A percentile compares a stretch with the other conserved stretches of the same genome.
Conservation (phyloP, 2,329 filamentous ascomycete species). For the Onygena corvina region DNA sequence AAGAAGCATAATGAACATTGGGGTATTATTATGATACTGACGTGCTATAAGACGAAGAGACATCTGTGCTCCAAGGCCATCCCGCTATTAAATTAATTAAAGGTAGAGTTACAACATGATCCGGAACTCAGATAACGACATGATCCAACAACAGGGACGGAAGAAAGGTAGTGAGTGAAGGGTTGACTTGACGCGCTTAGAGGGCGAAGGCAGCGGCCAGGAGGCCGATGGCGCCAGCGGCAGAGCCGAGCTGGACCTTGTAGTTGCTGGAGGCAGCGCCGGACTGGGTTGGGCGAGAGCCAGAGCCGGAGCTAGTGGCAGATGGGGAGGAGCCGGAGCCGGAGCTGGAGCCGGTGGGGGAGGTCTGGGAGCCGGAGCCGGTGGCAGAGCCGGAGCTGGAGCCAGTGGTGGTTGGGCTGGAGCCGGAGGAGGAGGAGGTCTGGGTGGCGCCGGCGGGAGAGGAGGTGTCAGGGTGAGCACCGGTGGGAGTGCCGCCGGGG, state of each 20-base stretch:
- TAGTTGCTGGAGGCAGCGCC: neutral
- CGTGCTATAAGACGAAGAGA: neutral
- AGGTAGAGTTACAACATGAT: slow-evolving; percentile 5
- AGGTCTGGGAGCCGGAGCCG: slow-evolving; percentile 6
- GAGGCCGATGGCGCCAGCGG: slow-evolving; percentile 26
- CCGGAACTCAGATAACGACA: slow-evolving; percentile 1
- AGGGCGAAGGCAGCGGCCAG: slow-evolving; percentile 29
- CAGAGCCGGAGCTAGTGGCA: slow-evolving; percentile 16
- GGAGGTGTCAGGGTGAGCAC: neutral
- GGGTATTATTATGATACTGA: slow-evolving; percentile 2
- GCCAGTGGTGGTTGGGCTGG: neutral
- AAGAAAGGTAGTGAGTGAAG: neutral
- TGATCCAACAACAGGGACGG: neutral
- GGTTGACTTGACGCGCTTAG: slow-evolving; percentile 17
- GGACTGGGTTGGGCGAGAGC: slow-evolving; percentile 11
- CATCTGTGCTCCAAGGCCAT: slow-evolving; percentile 1
- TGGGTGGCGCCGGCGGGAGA: slow-evolving; percentile 15
- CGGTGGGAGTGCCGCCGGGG: slow-evolving; percentile 12
- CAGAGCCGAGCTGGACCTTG: slow-evolving; percentile 18
- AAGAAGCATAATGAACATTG: neutral
- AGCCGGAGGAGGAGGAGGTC: neutral
- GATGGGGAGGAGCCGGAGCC: slow-evolving; percentile 7
- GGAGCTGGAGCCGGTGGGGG: slow-evolving; percentile 14
- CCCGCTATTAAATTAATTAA: slow-evolving; percentile 1
- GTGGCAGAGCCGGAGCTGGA: slow-evolving; percentile 16